A percentile compares a stretch with the other conserved stretches of the same genome.
Evolutionary conservation across 2,329 filamentous ascomycete species (phyloP).

Genomic region (Penicillium sp.): DNA sequence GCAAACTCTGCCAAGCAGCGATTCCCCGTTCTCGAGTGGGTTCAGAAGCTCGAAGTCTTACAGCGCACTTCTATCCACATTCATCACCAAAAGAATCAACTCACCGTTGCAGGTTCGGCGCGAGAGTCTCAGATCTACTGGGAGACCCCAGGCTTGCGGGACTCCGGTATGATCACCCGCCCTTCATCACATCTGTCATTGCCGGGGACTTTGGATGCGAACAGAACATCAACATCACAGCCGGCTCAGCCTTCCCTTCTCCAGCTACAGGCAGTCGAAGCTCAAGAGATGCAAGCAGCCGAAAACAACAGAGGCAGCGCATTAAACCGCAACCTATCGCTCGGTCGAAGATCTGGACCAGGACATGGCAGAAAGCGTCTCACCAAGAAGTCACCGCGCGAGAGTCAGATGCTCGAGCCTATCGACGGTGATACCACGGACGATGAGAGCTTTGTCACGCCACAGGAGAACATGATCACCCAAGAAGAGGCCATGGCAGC

Average conservation of each 20-base stretch:
- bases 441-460: slow-evolving; percentile 28
- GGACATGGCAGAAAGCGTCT: slow-evolving; percentile 19
- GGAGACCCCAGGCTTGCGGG: slow-evolving; percentile 7
- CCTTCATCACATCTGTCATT: not conserved
- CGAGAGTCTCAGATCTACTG: slow-evolving; percentile 32
- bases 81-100: slow-evolving; percentile 45
- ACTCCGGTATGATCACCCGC: slow-evolving; percentile 1
- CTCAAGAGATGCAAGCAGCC: slow-evolving; percentile 1
- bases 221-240: not conserved
- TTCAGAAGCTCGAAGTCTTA: slow-evolving; percentile 63
- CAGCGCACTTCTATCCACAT: slow-evolving; percentile 60
- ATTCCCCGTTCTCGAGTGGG: slow-evolving; percentile 67
- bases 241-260: slow-evolving; percentile 9
- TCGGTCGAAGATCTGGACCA: slow-evolving; percentile 16
- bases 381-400: slow-evolving; percentile 7
- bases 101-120: slow-evolving; percentile 22
- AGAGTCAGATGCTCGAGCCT: slow-evolving; percentile 8
- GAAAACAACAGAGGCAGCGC: slow-evolving; percentile 4
- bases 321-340: slow-evolving; percentile 13
- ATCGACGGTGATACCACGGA: slow-evolving; percentile 21
- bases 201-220: not conserved
- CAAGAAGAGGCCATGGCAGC: slow-evolving; percentile 6
- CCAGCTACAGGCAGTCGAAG: slow-evolving; percentile 6
- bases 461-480: not conserved
- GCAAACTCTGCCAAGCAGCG: slow-evolving; percentile 63